Percentiles rank a stretch among this genome's conserved stretches.
Conservation (phyloP, 371 early-diverging fungal genomes). For the Dentiscutata heterogama region DNA sequence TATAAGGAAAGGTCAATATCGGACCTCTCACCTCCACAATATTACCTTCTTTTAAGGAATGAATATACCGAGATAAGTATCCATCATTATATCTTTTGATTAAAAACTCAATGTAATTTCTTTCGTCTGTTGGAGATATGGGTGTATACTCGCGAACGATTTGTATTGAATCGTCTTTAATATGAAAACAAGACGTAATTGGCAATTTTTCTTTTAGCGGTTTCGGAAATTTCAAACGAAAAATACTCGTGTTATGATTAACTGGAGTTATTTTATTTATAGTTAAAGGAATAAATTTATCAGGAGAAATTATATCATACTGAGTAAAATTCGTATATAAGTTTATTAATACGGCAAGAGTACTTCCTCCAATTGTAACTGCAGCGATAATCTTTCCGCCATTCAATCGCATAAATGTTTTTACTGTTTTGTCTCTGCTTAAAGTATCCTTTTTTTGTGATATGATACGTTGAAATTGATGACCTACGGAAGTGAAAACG, state of each 20-base stretch:
- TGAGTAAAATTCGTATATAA: too few relatives aligned
- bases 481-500: too few relatives aligned
- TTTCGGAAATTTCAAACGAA: constrained; percentile 83
- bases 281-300: constrained; percentile 34
- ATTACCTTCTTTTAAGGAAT: constrained; percentile 85
- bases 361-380: too few relatives aligned
- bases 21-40: constrained; percentile 92
- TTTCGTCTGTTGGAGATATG: constrained; percentile 72
- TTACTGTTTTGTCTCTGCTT: too few relatives aligned
- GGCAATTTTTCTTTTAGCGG: constrained; percentile 75
- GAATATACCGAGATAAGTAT: constrained; percentile 57
- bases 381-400: too few relatives aligned
- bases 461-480: too few relatives aligned
- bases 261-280: constrained; percentile 4
- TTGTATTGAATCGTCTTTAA: constrained; percentile 70
- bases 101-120: constrained; percentile 88
- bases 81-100: constrained; percentile 79
- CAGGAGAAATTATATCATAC: neutral
- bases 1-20: constrained; percentile 84
- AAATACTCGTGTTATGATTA: constrained; percentile 79
- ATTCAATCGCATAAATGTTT: too few relatives aligned
- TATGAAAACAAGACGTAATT: constrained; percentile 82
- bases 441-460: too few relatives aligned
- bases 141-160: constrained; percentile 95
- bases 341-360: too few relatives aligned